These are phyloP conservation scores for Linum lewisii DNA, from an alignment of 345 rosid genomes.

Conservation along the genomic window DNA sequence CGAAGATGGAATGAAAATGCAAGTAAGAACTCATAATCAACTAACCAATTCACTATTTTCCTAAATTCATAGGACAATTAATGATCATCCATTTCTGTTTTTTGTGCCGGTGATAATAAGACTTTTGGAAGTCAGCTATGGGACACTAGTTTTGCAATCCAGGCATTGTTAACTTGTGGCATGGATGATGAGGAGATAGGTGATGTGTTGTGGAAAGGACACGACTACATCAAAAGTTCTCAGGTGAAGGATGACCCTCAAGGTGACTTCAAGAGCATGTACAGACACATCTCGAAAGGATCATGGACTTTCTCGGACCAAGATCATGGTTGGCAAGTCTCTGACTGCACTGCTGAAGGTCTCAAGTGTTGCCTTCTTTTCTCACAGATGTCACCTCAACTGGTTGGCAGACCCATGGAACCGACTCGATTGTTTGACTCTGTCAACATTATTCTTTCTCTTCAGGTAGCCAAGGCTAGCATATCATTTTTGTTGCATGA, in stretches of 20 bases:
- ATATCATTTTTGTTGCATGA: no score
- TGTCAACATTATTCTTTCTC: slow-evolving; percentile 36
- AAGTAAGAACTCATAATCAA: slow-evolving; percentile 20
- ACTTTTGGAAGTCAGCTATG: slow-evolving; percentile 76
- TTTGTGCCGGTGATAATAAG: slow-evolving; percentile 19
- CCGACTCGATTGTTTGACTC: slow-evolving; percentile 36
- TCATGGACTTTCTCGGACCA: slow-evolving; percentile 59
- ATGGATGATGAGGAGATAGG: slow-evolving; percentile 38
- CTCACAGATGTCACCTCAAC: slow-evolving; percentile 59
- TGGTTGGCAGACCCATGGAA: slow-evolving; percentile 52
- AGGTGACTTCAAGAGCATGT: slow-evolving; percentile 43
- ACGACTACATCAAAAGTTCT: slow-evolving; percentile 64
- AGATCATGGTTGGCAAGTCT: slow-evolving; percentile 64
- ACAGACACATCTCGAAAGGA: slow-evolving; percentile 48
- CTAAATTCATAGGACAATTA: not conserved
- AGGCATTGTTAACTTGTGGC: slow-evolving; percentile 62
- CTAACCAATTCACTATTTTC: not conserved
- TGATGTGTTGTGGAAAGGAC: slow-evolving; percentile 51
- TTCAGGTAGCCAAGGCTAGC: slow-evolving; percentile 27
- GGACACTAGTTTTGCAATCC: slow-evolving; percentile 67
- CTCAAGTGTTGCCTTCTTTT: slow-evolving; percentile 54
- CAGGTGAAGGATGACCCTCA: slow-evolving; percentile 64
- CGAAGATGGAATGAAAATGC: slow-evolving; percentile 96
- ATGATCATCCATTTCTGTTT: no score
- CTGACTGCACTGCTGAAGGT: slow-evolving; percentile 65